Evolutionary conservation across 352 stramenopile species (phyloP), one percentile per base, ranked within the genome.

Genomic region (Pythium aquatile): DNA sequence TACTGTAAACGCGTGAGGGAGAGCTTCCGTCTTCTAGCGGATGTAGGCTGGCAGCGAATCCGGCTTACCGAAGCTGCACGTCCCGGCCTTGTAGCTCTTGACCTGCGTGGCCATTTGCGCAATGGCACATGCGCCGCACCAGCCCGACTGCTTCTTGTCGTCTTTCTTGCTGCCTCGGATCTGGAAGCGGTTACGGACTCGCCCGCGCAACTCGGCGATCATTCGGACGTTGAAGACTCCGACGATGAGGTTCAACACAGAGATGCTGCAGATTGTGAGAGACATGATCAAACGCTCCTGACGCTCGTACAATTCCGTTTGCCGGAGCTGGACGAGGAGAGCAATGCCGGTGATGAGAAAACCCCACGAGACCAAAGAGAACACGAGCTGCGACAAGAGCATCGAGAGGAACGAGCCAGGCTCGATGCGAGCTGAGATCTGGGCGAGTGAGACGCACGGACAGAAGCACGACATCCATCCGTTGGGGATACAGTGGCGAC

Each of bases 31-130:
- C 20, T 39, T 11, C 58, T 32, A 61, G 16, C 28, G 32, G 20
- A 56, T 49, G 60, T 85, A 85, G 8, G 72, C 69, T 32, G 67
- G 73, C n/a, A 84, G 59, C 7, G 67, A 73, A 20, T 83, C 74
- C 28, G 73, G 73, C 0, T 63, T 56, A 3, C 56, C 40, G 28
- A 83, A 81, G 58, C 58, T 65, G 61, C 75, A 86, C 26, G 65
- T 68, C 6, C 73, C 75, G 2, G 70, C 66, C 26, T 44, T 74
- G 63, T 83, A 83, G 63, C 75, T 81, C 49, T 75, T 72, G 46
- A 63, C 55, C 48, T 86, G 77, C n/a, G 76, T 83, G 16, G 76
- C 74, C 54, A 85, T 79, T 56, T 87, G 79, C 11, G 75, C 77
- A 28, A 82, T 46, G 4, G 62, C 49, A 51, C 75, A 86, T 11